These are phyloP conservation scores for Linum trigynum DNA, from an alignment of 345 rosid species.

Conservation along the genomic window DNA sequence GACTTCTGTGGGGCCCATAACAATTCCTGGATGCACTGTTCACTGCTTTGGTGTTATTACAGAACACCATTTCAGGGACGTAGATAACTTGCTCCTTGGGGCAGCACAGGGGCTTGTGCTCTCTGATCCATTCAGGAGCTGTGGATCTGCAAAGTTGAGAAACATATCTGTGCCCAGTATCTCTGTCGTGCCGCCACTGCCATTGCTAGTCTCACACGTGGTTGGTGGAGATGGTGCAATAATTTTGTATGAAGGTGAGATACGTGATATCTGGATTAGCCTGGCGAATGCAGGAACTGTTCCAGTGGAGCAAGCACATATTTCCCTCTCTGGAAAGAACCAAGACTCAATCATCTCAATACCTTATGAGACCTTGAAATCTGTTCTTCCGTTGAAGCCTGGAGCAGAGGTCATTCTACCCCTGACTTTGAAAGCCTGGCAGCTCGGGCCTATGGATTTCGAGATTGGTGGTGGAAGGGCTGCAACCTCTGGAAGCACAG, in stretches of 20 bases:
- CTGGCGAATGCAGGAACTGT: constrained; percentile 95
- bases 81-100: constrained; percentile 92
- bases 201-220: constrained; percentile 71
- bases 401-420: constrained; percentile 83
- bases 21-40: constrained; percentile 81
- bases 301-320: constrained; percentile 83
- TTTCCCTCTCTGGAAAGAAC: constrained; percentile 87
- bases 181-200: constrained; percentile 70
- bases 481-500: constrained; percentile 39
- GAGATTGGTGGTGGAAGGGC: constrained; percentile 47
- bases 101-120: constrained; percentile 98
- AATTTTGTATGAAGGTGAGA: constrained; percentile 90
- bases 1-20: constrained; percentile 67
- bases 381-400: constrained; percentile 85
- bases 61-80: constrained; percentile 85
- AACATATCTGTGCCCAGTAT: constrained; percentile 70
- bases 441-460: constrained; percentile 50
- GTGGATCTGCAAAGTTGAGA: constrained; percentile 82
- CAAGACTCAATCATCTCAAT: constrained; percentile 85
- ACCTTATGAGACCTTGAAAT: constrained; percentile 56
- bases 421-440: constrained; percentile 93
- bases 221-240: constrained; percentile 92
- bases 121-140: constrained; percentile 92
- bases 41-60: constrained; percentile 97
- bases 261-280: constrained; percentile 69